Evolutionary conservation across 768 basidiomycete species (phyloP), one percentile per base, ranked within the genome.

Genomic region (Xerocomellus amylosporus): DNA sequence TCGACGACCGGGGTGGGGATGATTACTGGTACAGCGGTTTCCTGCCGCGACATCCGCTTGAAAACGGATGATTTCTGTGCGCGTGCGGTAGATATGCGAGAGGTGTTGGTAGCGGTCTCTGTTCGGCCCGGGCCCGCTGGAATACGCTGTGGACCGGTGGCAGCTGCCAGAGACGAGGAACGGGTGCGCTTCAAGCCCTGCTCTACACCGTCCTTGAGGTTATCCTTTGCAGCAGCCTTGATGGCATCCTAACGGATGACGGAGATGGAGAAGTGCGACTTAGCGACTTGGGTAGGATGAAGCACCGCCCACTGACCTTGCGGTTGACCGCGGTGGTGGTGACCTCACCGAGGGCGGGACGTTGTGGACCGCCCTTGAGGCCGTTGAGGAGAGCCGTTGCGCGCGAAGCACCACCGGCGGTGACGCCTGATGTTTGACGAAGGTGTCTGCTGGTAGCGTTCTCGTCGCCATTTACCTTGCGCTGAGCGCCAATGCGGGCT

Each of bases 281-380:
- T 26, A 58, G 55, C n/a, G n/a, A 57, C 4, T 26, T 40, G 24
- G 15, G 37, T 26, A 28, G n/a, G 47, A 48, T 31, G n/a, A 34
- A 48, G 13, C 4, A 36, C 17, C 33, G 46, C 45, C 51, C 17
- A 67, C 81, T 59, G 65, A 87, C 88, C 76, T 87, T 90, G 68
- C 84, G 82, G 71, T 90, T 90, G 48, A 90, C 82, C 52, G 86
- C 85, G 56, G 82, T 81, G 47, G 81, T 85, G 42, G 88, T 88
- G 58, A 94, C 91, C 73, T 93, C 92, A 54, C 85, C 83, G 46
- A 95, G 79, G 38, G 85, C 90, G 31, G 86, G 79, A 60, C 93
- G 81, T 68, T 85, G 83, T 20, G 77, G 73, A 40, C 75, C 78
- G 33, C 74, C 75, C 77, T 91, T 93, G 59, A 71, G 64, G 9